These are phyloP conservation scores for Saturnispora zaruensis DNA, from an alignment of 805 yeast genomes.

Conservation along the genomic window DNA sequence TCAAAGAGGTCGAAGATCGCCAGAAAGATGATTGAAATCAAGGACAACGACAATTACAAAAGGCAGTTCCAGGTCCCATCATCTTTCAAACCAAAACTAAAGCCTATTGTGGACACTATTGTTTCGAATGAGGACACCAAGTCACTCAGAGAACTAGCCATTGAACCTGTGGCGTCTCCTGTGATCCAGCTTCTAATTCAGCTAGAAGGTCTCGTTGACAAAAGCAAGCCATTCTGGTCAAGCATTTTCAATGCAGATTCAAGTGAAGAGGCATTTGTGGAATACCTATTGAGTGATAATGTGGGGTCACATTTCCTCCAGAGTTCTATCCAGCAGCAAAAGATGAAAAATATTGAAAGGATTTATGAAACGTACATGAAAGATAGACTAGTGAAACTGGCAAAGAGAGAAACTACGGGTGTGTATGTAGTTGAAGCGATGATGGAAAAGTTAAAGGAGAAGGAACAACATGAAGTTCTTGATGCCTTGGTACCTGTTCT, in stretches of 20 bases:
- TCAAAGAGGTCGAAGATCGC: slow-evolving; percentile 82
- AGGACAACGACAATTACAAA: slow-evolving; percentile 65
- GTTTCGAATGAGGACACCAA: slow-evolving; percentile 33
- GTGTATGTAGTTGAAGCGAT: slow-evolving; percentile 69
- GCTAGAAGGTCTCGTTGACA: slow-evolving; percentile 72
- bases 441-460: slow-evolving; percentile 53
- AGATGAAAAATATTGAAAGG: slow-evolving; percentile 62
- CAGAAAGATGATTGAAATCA: slow-evolving; percentile 84
- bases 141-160: slow-evolving; percentile 59
- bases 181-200: slow-evolving; percentile 71
- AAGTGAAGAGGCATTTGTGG: slow-evolving; percentile 73
- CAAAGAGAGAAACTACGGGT: slow-evolving; percentile 78
- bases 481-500: slow-evolving; percentile 62
- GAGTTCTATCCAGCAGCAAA: slow-evolving; percentile 53
- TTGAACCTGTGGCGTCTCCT: slow-evolving; percentile 80
- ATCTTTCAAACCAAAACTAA: slow-evolving; percentile 54
- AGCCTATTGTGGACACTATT: slow-evolving; percentile 38
- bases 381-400: slow-evolving; percentile 62
- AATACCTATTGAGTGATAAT: slow-evolving; percentile 72
- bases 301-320: slow-evolving; percentile 94
- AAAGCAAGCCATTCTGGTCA: slow-evolving; percentile 65
- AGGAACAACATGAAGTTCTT: slow-evolving; percentile 52
- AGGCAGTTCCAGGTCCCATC: slow-evolving; percentile 61
- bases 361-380: slow-evolving; percentile 64
- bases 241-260: slow-evolving; percentile 47